phyloP scores from a whole-genome alignment of 192 early-diverging fungal genomes.

The Gonapodya sp. region DNA sequence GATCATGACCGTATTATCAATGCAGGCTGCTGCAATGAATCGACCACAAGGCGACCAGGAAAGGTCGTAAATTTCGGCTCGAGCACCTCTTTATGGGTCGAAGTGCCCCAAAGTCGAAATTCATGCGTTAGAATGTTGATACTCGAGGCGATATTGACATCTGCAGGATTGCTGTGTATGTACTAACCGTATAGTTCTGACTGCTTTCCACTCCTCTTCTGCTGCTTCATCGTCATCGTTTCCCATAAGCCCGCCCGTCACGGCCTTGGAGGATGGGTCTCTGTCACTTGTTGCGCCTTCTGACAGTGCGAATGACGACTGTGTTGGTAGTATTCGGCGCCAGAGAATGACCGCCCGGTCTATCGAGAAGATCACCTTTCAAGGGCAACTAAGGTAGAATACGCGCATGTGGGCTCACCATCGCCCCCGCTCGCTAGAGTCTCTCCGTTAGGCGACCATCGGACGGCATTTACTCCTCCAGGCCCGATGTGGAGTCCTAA shows the following conservation, averaged over 20 bases:
- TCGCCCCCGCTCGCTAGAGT: constrained; percentile 84
- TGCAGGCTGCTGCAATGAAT: constrained; percentile 72
- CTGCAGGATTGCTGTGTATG: too few species aligned
- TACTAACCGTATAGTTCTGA: too few species aligned
- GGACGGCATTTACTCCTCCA: constrained; percentile 83
- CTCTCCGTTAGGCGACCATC: constrained; percentile 69
- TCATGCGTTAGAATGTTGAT: too few species aligned
- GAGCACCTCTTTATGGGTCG: constrained; percentile 43
- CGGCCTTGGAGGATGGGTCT: too few species aligned
- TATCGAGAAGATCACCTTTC: constrained; percentile 17
- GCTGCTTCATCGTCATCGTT: constrained; percentile 32
- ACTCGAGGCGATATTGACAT: too few species aligned
- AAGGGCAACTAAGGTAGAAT: too few species aligned
- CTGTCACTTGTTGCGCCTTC: background rate
- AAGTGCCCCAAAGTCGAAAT: background rate
- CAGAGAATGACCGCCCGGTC: constrained; percentile 84
- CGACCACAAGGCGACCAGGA: constrained; percentile 84
- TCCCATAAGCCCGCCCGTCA: constrained; percentile 29
- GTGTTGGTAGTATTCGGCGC: constrained; percentile 16
- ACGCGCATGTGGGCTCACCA: constrained; percentile 39
- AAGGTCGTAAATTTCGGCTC: constrained; percentile 80
- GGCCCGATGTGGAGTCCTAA: constrained; percentile 63
- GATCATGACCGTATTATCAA: constrained; percentile 79
- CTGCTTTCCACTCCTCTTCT: constrained; percentile 59
- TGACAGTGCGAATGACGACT: background rate